Percentiles rank a stretch among this genome's conserved stretches.
Conservation (phyloP, 805 yeast genomes). For the Komagataella ulmi region DNA sequence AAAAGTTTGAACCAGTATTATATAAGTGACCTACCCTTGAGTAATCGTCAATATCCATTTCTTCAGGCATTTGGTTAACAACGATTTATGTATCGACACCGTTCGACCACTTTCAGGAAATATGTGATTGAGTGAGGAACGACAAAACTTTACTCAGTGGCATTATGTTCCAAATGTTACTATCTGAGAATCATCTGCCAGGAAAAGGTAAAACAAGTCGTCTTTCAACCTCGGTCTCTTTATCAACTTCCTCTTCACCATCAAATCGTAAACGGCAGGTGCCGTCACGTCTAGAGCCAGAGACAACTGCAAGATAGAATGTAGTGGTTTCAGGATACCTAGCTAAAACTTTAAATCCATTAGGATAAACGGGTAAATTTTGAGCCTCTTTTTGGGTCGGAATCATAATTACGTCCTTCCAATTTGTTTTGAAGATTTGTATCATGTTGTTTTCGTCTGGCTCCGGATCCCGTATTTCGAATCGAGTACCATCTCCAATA, state of each 20-base stretch:
- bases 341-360: slow-evolving; percentile 77
- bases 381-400: slow-evolving; percentile 36
- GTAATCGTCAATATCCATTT: slow-evolving; percentile 51
- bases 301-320: slow-evolving; percentile 88
- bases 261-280: slow-evolving; percentile 74
- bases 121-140: neutral
- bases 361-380: slow-evolving; percentile 40
- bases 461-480: slow-evolving; percentile 94
- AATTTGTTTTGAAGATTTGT: slow-evolving; percentile 67
- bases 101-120: neutral
- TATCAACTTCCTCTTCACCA: slow-evolving; percentile 94
- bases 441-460: slow-evolving; percentile 93
- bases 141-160: neutral
- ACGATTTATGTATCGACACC: neutral
- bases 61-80: slow-evolving; percentile 30
- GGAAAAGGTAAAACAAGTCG: slow-evolving; percentile 74
- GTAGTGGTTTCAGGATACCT: slow-evolving; percentile 97
- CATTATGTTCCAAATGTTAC: neutral
- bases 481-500: slow-evolving; percentile 58
- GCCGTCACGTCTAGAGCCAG: slow-evolving; percentile 63
- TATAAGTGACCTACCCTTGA: slow-evolving; percentile 34
- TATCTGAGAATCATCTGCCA: neutral
- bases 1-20: slow-evolving; percentile 1
- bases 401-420: slow-evolving; percentile 68
- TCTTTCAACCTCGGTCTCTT: slow-evolving; percentile 87